Conservation (phyloP, 2,329 filamentous ascomycete species). For the Leptographium galeiforme region DNA sequence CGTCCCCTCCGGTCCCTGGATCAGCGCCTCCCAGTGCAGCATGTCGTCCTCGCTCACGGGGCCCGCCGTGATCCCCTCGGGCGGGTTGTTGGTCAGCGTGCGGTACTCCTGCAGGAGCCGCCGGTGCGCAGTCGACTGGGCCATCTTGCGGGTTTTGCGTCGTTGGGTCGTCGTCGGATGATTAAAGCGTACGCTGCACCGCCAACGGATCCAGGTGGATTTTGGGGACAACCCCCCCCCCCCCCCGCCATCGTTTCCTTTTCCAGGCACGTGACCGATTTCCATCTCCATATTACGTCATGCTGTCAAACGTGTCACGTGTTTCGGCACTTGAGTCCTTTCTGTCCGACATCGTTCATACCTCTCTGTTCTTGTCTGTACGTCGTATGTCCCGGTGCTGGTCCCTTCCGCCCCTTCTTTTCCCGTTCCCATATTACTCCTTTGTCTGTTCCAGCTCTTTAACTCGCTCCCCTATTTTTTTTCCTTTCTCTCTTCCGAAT, state of each 20-base stretch:
- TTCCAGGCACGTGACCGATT: no score
- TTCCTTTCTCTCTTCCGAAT: background rate
- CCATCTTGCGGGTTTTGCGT: slow-evolving; percentile 32
- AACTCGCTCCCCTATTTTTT: background rate
- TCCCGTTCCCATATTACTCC: background rate
- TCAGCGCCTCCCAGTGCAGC: slow-evolving; percentile 90
- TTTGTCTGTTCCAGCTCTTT: background rate
- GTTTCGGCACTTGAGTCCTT: no score
- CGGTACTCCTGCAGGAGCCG: slow-evolving; percentile 96
- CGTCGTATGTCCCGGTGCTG: no score
- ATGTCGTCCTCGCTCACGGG: slow-evolving; percentile 90
- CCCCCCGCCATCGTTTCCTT: no score
- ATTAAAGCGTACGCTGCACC: no score
- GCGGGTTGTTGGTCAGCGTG: slow-evolving; percentile 81
- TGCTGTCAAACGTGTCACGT: no score
- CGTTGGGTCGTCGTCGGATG: no score
- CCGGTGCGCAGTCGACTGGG: slow-evolving; percentile 51
- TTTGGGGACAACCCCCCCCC: no score
- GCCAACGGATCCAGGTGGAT: background rate
- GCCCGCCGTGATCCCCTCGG: slow-evolving; percentile 94
- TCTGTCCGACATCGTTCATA: no score
- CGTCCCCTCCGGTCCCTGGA: slow-evolving; percentile 88
- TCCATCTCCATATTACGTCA: no score
- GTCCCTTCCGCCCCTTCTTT: background rate
- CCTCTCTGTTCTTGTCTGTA: no score